Percentiles rank a stretch among this genome's conserved stretches.
These are phyloP conservation scores for Hemisphaericaspora subhashii DNA, from an alignment of 1,139 yeast species.

Conservation along the genomic window DNA sequence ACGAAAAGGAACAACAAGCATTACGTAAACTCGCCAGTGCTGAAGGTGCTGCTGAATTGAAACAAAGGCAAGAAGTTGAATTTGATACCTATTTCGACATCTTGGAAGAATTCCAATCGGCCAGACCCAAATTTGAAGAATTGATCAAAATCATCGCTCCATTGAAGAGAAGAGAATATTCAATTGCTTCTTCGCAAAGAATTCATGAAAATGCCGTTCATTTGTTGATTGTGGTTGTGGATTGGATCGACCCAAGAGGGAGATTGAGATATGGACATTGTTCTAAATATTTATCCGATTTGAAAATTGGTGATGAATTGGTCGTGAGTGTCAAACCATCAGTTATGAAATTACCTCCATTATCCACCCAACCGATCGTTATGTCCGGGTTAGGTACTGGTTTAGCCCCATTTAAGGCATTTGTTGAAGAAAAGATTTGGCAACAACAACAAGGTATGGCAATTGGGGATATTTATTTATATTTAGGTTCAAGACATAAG, in stretches of 20 bases:
- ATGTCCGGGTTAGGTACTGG: constrained; percentile 99
- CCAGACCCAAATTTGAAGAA: constrained; percentile 75
- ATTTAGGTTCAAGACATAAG: constrained; percentile 93
- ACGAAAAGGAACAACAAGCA: constrained; percentile 62
- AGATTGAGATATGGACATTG: constrained; percentile 92
- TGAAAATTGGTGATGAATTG: constrained; percentile 77
- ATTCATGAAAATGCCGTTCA: constrained; percentile 91
- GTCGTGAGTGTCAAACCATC: constrained; percentile 96
- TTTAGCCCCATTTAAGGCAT: constrained; percentile 97
- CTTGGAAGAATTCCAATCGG: constrained; percentile 76
- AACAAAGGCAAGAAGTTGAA: constrained; percentile 82
- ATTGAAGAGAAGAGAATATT: constrained; percentile 94
- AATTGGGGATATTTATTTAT: constrained; percentile 87
- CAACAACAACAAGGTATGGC: constrained; percentile 85
- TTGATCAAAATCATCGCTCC: constrained; percentile 77
- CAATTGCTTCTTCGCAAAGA: constrained; percentile 96
- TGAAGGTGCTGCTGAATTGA: constrained; percentile 85
- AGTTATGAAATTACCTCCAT: constrained; percentile 92
- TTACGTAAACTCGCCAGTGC: constrained; percentile 67
- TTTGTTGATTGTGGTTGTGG: constrained; percentile 90
- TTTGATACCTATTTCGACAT: constrained; percentile 81
- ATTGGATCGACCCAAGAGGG: constrained; percentile 89
- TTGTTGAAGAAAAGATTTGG: constrained; percentile 93
- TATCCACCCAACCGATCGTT: constrained; percentile 83
- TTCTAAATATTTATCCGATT: constrained; percentile 83